These are phyloP conservation scores for Moesziomyces globuligerus DNA, from an alignment of 1,284 basidiomycete genomes.

Conservation along the genomic window DNA sequence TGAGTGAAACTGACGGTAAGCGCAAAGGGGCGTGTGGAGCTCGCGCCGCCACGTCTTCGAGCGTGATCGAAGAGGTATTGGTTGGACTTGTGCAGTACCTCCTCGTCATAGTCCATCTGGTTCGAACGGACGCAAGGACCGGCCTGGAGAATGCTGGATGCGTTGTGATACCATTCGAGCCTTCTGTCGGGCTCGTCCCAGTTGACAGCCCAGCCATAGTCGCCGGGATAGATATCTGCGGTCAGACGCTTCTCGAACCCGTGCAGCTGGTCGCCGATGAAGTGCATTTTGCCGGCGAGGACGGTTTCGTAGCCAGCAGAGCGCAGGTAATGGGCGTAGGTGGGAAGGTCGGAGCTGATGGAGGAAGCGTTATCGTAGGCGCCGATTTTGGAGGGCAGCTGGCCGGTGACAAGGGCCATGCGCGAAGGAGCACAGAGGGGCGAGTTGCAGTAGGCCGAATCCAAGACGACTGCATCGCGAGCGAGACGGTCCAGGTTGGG, in stretches of 20 bases:
- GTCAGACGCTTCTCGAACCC: constrained; percentile 41
- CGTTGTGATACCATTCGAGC: constrained; percentile 42
- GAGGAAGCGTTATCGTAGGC: constrained; percentile 37
- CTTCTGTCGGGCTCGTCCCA: constrained; percentile 36
- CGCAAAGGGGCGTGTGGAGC: constrained; percentile 19
- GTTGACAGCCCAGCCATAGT: constrained; percentile 43
- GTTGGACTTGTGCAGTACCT: constrained; percentile 38
- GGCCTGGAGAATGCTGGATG: constrained; percentile 38
- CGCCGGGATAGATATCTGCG: constrained; percentile 42
- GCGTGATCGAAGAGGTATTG: constrained; percentile 37
- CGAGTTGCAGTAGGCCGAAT: constrained; percentile 44
- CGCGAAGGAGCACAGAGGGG: constrained; percentile 41
- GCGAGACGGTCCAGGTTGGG: constrained; percentile 36
- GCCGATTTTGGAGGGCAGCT: constrained; percentile 35
- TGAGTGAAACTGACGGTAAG: constrained; percentile 41
- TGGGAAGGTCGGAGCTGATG: constrained; percentile 38
- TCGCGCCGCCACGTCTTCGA: constrained; percentile 9
- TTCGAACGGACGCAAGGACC: constrained; percentile 38
- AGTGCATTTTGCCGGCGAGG: constrained; percentile 41
- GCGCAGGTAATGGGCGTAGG: constrained; percentile 36
- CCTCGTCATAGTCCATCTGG: constrained; percentile 46
- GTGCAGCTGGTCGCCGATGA: constrained; percentile 40
- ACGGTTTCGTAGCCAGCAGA: constrained; percentile 37
- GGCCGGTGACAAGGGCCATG: constrained; percentile 39
- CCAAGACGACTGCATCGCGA: constrained; percentile 28